Base-by-base conservation (phyloP, 2,329 filamentous ascomycete genomes). In the Alternaria metachromatica region DNA sequence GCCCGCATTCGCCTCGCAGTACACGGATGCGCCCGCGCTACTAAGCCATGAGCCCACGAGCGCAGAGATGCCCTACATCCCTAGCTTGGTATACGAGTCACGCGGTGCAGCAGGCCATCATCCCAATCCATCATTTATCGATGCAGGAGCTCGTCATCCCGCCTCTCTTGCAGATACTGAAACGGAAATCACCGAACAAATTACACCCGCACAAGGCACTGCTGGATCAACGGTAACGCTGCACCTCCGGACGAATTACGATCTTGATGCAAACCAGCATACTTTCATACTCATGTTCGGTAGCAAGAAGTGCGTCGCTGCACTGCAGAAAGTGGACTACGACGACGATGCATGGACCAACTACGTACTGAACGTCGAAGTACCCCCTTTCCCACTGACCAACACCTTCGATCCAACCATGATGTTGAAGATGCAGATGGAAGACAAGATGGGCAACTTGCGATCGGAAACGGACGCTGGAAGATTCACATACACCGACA, bases 231-330 rank as follows among this genome's bases (percentile, higher is more conserved):
- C 89, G 72, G 83, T 97, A 10, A 86, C 87, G 63, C 85, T 97
- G 67, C 90, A 92, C 76, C 87, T 97, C 28, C 89, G 90, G 56
- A 90, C 91, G 46, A 86, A 90, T 64, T 92, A 92, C 81, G 91
- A 97, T 75, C 82, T 97, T 64, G 61, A 87, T 89, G 79, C 86
- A 84, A 30, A 85, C 85, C 62, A 86, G 83, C 73, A 71, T 63
- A 74, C 76, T 18, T 72, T 83, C 76, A 89, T 92, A 73, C 90
- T 97, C 58, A 87, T 90, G 50, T 96, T 97, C 80, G 93, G 93
- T n/a, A 85, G 87, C n/a, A 88, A 91, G 72, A 89, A 90, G 78
- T 91, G 89, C 78, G 84, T 88, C 58, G 89, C 89, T 62, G 86
- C 89, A 60, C 84, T 94, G 23, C 85, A 87, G 49, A 90, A 90